phyloP scores from a whole-genome alignment of 345 rosid genomes.

The Syzygium grande region DNA sequence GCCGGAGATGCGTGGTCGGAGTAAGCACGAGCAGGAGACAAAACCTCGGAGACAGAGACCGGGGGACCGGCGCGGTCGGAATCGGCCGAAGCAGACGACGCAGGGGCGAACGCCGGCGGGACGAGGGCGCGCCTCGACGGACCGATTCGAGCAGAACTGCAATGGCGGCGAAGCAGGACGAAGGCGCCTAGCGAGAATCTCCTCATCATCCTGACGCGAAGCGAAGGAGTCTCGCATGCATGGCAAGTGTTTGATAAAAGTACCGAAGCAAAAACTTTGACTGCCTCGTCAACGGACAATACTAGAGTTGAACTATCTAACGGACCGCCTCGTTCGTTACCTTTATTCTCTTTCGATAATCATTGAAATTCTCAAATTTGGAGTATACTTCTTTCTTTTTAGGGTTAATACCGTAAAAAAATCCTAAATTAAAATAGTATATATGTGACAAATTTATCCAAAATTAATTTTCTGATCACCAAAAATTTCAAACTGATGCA shows the following conservation, averaged over 20 bases:
- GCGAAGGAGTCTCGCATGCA: neutral
- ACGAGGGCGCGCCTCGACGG: neutral
- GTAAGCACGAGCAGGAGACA: slow-evolving; percentile 9
- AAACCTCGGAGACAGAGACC: neutral
- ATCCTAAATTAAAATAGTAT: no score
- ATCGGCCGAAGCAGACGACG: neutral
- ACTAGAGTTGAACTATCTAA: neutral
- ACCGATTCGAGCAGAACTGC: neutral
- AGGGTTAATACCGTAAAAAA: no score
- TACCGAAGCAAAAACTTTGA: neutral
- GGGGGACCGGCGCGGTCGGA: neutral
- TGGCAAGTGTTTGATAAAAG: neutral
- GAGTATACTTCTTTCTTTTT: no score
- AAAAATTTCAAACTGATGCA: no score
- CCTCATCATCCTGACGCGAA: neutral
- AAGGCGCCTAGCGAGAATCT: neutral
- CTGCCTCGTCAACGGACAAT: neutral
- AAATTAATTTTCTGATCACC: no score
- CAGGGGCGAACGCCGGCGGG: neutral
- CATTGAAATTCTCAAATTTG: no score
- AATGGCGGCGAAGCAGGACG: neutral
- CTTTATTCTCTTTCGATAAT: no score
- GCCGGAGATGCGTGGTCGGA: slow-evolving; percentile 9
- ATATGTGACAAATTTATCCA: no score
- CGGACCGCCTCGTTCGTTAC: neutral